Conservation (phyloP, 2,329 filamentous ascomycete genomes). For the Zymoseptoria tritici region DNA sequence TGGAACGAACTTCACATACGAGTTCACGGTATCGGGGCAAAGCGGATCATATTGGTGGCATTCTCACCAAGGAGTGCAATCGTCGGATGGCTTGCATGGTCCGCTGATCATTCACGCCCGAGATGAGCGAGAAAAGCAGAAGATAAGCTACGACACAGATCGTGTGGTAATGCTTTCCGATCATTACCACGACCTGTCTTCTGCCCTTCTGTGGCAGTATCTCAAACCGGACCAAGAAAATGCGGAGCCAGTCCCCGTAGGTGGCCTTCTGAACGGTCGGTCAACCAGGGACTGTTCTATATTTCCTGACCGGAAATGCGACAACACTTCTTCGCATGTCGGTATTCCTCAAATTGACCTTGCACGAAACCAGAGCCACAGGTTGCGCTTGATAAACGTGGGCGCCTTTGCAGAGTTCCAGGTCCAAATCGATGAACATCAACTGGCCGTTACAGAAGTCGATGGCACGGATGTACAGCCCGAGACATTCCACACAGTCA, state of each 20-base stretch:
- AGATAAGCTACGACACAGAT: slow-evolving; percentile 43
- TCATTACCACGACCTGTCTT: slow-evolving; percentile 55
- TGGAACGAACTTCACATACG: slow-evolving; percentile 40
- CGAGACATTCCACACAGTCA: slow-evolving; percentile 47
- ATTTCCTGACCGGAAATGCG: slow-evolving; percentile 28
- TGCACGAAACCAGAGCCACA: slow-evolving; percentile 44
- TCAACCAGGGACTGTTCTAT: too few species aligned
- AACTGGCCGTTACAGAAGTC: slow-evolving; percentile 55
- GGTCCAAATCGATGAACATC: slow-evolving; percentile 58
- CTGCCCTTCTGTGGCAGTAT: slow-evolving; percentile 46
- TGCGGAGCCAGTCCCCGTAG: slow-evolving; percentile 50
- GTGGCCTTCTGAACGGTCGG: slow-evolving; percentile 35
- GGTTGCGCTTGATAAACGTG: slow-evolving; percentile 56
- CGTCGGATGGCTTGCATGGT: slow-evolving; percentile 55
- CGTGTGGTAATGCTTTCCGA: slow-evolving; percentile 59
- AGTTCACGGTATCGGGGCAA: slow-evolving; percentile 47
- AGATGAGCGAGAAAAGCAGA: slow-evolving; percentile 29
- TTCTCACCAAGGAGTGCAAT: slow-evolving; percentile 52
- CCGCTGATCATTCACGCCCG: slow-evolving; percentile 50
- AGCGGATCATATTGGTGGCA: slow-evolving; percentile 53
- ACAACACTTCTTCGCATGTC: slow-evolving; percentile 22
- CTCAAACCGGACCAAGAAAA: slow-evolving; percentile 43
- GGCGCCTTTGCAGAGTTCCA: slow-evolving; percentile 61
- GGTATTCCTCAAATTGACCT: slow-evolving; percentile 30
- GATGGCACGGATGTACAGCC: slow-evolving; percentile 58